Conservation (phyloP, 495 filamentous ascomycete species). For the Neurospora sp. region DNA sequence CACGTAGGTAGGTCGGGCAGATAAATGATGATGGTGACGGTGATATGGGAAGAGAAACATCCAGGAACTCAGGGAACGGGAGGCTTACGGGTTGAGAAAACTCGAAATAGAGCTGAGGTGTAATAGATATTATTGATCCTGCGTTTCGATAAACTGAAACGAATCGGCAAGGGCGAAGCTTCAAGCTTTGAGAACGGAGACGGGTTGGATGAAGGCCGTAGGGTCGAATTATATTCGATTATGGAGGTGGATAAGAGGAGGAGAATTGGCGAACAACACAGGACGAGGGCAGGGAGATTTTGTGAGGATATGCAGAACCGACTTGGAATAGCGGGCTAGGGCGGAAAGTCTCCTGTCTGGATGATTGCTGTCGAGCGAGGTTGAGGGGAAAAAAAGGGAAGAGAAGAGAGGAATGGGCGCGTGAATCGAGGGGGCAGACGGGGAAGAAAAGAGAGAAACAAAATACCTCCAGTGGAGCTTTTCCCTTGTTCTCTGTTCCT, state of each 20-base stretch:
- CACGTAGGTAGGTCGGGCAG: background rate
- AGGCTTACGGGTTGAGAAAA: background rate
- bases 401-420: background rate
- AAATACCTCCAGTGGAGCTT: background rate
- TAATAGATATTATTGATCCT: background rate
- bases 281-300: conserved; percentile 12
- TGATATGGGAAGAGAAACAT: background rate
- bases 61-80: background rate
- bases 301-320: conserved; percentile 11
- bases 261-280: conserved; percentile 22
- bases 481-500: background rate
- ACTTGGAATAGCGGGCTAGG: conserved; percentile 3
- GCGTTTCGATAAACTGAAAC: background rate
- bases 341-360: conserved; percentile 16
- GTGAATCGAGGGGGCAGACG: background rate
- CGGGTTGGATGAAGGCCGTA: background rate
- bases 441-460: conserved; percentile 7
- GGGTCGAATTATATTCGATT: background rate
- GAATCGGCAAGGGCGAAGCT: background rate
- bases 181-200: background rate
- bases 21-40: background rate
- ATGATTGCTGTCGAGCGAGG: conserved; percentile 22
- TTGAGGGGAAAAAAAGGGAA: conserved; percentile 17
- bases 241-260: background rate
- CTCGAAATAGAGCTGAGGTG: background rate